phyloP scores from a whole-genome alignment of 164 flowering plant species.

The Nymphaea colorata region DNA sequence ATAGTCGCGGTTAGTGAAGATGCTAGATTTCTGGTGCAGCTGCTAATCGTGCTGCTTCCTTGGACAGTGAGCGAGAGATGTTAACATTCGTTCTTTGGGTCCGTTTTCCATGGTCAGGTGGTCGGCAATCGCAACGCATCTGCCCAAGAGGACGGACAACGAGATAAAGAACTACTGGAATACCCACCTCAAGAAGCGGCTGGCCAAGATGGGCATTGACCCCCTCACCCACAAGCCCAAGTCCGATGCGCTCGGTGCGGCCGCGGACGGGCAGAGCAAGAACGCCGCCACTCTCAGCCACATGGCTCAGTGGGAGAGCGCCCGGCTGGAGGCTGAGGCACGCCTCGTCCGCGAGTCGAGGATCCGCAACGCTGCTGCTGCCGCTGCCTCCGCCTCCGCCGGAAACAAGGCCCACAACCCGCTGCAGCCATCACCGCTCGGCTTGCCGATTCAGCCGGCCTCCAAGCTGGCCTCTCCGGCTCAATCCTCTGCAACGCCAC shows the following conservation, averaged over 20 bases:
- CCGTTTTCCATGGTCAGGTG: constrained; percentile 32
- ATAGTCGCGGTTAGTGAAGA: too few species aligned
- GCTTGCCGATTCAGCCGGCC: background rate
- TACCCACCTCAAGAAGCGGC: constrained; percentile 82
- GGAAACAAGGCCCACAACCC: constrained; percentile 1
- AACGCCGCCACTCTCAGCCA: constrained; percentile 69
- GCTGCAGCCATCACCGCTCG: background rate
- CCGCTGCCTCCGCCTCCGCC: background rate
- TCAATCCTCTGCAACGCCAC: background rate
- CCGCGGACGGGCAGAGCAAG: constrained; percentile 36
- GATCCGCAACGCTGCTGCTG: constrained; percentile 27
- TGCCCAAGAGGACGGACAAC: constrained; percentile 44
- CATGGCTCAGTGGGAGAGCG: constrained; percentile 97
- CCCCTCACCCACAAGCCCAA: constrained; percentile 93
- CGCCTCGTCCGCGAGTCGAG: constrained; percentile 65
- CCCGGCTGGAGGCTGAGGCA: constrained; percentile 90
- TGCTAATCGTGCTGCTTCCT: too few species aligned
- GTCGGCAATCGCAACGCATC: constrained; percentile 92
- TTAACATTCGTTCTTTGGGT: too few species aligned
- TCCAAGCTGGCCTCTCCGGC: background rate
- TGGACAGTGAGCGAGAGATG: too few species aligned
- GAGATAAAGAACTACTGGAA: constrained; percentile 75
- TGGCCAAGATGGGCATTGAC: constrained; percentile 84
- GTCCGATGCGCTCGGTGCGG: constrained; percentile 33
- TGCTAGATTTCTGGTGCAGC: too few species aligned